A percentile compares a stretch with the other conserved stretches of the same genome.
Evolutionary conservation across 805 yeast species (phyloP).

Genomic region (Kazachstania psychrophila): DNA sequence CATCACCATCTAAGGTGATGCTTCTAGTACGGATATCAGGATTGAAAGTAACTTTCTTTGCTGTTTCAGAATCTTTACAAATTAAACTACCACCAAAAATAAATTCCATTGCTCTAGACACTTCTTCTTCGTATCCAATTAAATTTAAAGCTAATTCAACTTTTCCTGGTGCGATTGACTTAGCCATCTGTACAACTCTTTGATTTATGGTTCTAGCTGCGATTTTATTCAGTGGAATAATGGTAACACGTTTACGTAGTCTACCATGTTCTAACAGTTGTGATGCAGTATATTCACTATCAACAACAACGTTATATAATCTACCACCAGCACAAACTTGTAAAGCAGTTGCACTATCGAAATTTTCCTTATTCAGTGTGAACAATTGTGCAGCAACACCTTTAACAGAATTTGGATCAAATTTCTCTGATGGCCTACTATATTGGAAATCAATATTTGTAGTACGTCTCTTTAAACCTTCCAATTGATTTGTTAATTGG

Average conservation of each 20-base stretch:
- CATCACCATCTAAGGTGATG: conserved; percentile 87
- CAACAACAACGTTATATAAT: conserved; percentile 84
- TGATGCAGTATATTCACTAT: conserved; percentile 76
- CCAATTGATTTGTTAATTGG: conserved; percentile 38
- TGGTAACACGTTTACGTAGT: conserved; percentile 73
- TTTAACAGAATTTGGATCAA: conserved; percentile 54
- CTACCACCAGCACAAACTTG: conserved; percentile 93
- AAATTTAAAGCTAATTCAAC: conserved; percentile 86
- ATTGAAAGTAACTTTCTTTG: conserved; percentile 80
- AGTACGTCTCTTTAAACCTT: conserved; percentile 49
- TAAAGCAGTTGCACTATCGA: conserved; percentile 65
- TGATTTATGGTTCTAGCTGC: conserved; percentile 47
- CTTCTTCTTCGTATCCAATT: conserved; percentile 62
- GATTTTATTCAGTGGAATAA: conserved; percentile 86
- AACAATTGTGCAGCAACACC: conserved; percentile 90
- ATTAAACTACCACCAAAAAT: conserved; percentile 87
- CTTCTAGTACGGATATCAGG: conserved; percentile 72
- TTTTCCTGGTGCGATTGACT: conserved; percentile 66
- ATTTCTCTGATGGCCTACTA: conserved; percentile 51
- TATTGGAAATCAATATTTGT: conserved; percentile 72
- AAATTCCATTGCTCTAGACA: conserved; percentile 75
- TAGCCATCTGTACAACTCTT: conserved; percentile 53
- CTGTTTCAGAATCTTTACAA: conserved; percentile 81
- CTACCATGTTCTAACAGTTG: conserved; percentile 71
- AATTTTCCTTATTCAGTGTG: conserved; percentile 45